phyloP scores from a whole-genome alignment of 2,329 filamentous ascomycete genomes.

The Colletotrichum camelliae region DNA sequence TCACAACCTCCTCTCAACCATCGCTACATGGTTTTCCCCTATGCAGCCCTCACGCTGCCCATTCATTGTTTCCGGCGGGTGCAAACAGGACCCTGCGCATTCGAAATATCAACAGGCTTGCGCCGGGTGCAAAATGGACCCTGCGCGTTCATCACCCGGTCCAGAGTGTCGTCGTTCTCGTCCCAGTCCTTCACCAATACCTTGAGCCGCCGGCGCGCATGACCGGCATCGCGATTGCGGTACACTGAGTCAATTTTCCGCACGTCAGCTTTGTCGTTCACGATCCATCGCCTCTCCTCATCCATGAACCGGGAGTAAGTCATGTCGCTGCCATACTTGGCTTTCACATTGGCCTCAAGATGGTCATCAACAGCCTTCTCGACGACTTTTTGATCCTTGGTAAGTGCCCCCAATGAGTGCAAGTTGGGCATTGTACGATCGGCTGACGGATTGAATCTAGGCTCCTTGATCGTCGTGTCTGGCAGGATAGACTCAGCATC shows the following conservation, averaged over 20 bases:
- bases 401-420: neutral
- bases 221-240: conserved; percentile 44
- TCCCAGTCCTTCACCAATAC: conserved; percentile 45
- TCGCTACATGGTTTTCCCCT: neutral
- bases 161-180: conserved; percentile 42
- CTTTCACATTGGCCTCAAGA: conserved; percentile 34
- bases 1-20: neutral
- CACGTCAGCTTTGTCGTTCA: conserved; percentile 43
- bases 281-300: conserved; percentile 44
- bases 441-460: conserved; percentile 33
- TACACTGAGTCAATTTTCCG: conserved; percentile 50
- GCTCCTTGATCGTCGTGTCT: conserved; percentile 24
- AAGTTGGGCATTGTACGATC: conserved; percentile 11
- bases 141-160: conserved; percentile 38
- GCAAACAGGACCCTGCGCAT: conserved; percentile 32
- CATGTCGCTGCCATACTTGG: conserved; percentile 33
- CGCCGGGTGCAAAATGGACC: conserved; percentile 30
- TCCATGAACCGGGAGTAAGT: conserved; percentile 36
- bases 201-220: conserved; percentile 38
- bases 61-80: conserved; percentile 6
- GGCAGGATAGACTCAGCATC: conserved; percentile 40
- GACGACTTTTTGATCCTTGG: conserved; percentile 6
- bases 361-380: conserved; percentile 34
- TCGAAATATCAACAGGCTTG: too few species aligned
- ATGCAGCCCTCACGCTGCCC: neutral